Evolutionary conservation across 768 basidiomycete genomes (phyloP).

Genomic region (Auriscalpium orientale): DNA sequence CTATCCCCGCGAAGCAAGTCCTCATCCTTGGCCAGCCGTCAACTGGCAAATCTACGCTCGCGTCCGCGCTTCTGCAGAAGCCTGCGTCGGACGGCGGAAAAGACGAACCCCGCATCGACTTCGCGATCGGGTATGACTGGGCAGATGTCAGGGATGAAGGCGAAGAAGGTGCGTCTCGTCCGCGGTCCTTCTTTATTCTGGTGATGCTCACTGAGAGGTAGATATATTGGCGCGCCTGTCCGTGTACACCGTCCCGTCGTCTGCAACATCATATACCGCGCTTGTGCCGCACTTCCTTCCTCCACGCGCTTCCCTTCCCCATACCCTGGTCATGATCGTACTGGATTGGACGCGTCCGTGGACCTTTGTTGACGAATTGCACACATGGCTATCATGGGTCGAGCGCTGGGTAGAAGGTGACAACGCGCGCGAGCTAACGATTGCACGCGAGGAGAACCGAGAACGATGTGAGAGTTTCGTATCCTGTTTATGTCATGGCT

Average conservation of each 20-base stretch:
- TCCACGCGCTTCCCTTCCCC: constrained; percentile 54
- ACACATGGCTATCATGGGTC: constrained; percentile 81
- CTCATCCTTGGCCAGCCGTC: constrained; percentile 75
- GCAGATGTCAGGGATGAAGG: constrained; percentile 86
- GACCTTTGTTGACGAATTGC: constrained; percentile 80
- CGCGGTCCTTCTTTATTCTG: background rate
- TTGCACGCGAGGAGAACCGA: constrained; percentile 70
- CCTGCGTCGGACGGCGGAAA: constrained; percentile 45
- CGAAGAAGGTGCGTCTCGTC: constrained; percentile 68
- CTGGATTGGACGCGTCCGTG: constrained; percentile 96
- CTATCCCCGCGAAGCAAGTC: constrained; percentile 81
- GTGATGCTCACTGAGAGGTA: constrained; percentile 22
- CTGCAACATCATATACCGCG: constrained; percentile 59
- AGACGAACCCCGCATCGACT: constrained; percentile 58
- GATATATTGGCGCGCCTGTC: constrained; percentile 87
- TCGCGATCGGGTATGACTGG: constrained; percentile 91
- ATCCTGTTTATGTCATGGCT: background rate
- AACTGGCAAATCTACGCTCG: constrained; percentile 72
- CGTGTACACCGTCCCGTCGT: constrained; percentile 84
- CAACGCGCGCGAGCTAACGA: constrained; percentile 60
- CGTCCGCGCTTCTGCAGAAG: constrained; percentile 66
- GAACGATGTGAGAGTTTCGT: constrained; percentile 61
- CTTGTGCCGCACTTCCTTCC: constrained; percentile 76
- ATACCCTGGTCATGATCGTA: constrained; percentile 75
- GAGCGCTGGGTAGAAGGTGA: constrained; percentile 75